Evolutionary conservation across 2,329 filamentous ascomycete species (phyloP), one percentile per base, ranked within the genome.

Genomic region (Colletotrichum spinosum): DNA sequence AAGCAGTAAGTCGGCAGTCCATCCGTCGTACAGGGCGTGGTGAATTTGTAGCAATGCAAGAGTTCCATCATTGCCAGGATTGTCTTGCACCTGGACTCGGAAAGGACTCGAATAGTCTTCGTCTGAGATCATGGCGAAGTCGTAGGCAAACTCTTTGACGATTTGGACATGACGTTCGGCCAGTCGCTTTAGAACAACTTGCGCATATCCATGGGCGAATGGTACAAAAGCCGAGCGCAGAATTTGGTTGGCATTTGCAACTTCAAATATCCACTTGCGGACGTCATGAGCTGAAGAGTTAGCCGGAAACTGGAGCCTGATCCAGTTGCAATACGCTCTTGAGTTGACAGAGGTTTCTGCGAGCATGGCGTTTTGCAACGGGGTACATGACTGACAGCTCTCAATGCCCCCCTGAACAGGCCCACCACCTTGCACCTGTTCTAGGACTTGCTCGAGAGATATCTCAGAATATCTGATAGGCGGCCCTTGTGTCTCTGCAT

Each of bases 21-120:
- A 97, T n/a, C 94, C 94, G 75, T 97, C 94, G 72, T 97, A 97
- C 1, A 97, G 75, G 1, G 92, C 89, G 76, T 97, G 94, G 73
- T 97, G 94, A 0, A 97, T 80, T 11, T 90, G 83, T 49, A 92
- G 57, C 10, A 86, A 76, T 65, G 74, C 75, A 4, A 79, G 70
- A 38, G 73, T 71, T 3, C 73, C 59, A 52, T 68, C 60, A 5
- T 72, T 54, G 15, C 69, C 15, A 8, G 55, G 38, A 4, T 33
- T 10, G 11, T 70, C 70, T 8, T 58, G 45, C 2, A 94, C 77
- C 65, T 92, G 85, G n/a, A 93, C 77, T 13, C 75, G 78, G 12
- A 94, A 79, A 0, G 93, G 92, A 3, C 56, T 79, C 2, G 92
- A 78, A 12, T 83, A 77, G 6, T 77, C 74, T 3, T 76, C 75